Conservation (phyloP, 257 asterid species). For the Coffea canephora region DNA sequence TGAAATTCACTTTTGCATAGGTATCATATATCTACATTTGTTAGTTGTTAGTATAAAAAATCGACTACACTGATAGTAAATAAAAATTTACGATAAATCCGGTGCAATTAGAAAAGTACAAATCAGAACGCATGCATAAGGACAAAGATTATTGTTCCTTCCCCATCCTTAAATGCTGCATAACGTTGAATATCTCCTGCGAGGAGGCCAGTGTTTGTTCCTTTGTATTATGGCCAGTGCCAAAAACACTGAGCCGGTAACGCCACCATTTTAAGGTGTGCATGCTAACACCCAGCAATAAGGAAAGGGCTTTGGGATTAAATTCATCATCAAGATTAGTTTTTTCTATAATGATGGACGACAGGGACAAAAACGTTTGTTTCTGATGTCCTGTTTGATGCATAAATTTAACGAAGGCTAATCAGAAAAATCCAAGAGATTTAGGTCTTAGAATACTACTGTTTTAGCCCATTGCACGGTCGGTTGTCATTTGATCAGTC, state of each 20-base stretch:
- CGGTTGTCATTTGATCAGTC: background rate
- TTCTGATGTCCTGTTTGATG: background rate
- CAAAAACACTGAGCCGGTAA: background rate
- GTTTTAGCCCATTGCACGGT: background rate
- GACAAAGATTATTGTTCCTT: background rate
- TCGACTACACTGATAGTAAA: too few relatives aligned
- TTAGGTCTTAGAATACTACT: background rate
- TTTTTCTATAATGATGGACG: background rate
- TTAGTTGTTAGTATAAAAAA: too few relatives aligned
- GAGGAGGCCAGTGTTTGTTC: background rate
- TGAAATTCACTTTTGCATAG: too few relatives aligned
- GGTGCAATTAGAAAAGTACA: background rate
- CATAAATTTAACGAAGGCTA: background rate
- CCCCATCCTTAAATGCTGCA: background rate
- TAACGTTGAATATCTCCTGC: background rate
- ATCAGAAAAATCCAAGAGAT: background rate
- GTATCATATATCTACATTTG: too few relatives aligned
- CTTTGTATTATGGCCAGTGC: background rate
- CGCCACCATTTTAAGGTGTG: background rate
- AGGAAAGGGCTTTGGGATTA: background rate
- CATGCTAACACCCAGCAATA: background rate
- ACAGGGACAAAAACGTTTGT: background rate
- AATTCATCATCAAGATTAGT: background rate
- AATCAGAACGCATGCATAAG: background rate
- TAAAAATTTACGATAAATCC: background rate